Evolutionary conservation across 108 stramenopile genomes (phyloP).

Genomic region (Stephanodiscus minutulus): DNA sequence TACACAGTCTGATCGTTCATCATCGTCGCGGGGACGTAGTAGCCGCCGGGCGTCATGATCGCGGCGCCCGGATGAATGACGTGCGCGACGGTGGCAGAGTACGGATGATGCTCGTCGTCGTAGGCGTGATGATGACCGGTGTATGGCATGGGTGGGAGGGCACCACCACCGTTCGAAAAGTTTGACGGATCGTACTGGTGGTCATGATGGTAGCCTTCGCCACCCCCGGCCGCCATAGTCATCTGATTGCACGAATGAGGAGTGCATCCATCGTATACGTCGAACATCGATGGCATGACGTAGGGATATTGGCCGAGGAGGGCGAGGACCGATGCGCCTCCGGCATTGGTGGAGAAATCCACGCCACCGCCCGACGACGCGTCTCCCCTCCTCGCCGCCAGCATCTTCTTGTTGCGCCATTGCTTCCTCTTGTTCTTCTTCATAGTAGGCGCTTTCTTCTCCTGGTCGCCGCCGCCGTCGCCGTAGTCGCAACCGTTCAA

Average conservation of each 20-base stretch:
- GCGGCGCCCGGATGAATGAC: neutral
- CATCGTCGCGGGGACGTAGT: constrained; percentile 4
- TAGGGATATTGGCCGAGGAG: constrained; percentile 11
- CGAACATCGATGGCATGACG: neutral
- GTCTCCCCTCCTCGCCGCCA: neutral
- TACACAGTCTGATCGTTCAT: constrained; percentile 4
- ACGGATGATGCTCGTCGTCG: neutral
- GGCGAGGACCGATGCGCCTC: constrained; percentile 5
- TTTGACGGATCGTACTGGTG: constrained; percentile 8
- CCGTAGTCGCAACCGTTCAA: no score
- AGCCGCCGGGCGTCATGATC: neutral
- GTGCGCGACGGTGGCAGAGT: neutral
- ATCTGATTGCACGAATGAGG: neutral
- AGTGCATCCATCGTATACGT: constrained; percentile 5
- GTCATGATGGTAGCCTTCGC: neutral
- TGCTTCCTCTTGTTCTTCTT: constrained; percentile 1
- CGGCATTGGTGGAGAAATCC: constrained; percentile 9
- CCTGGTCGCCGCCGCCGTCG: neutral
- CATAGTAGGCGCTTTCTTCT: neutral
- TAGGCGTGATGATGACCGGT: neutral
- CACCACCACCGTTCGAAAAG: neutral
- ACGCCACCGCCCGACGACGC: neutral
- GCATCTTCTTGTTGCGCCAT: neutral
- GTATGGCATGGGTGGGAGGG: neutral
- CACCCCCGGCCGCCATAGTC: neutral